Evolutionary conservation across 2,329 filamentous ascomycete genomes (phyloP).

Genomic region (Colletotrichum orbiculare): DNA sequence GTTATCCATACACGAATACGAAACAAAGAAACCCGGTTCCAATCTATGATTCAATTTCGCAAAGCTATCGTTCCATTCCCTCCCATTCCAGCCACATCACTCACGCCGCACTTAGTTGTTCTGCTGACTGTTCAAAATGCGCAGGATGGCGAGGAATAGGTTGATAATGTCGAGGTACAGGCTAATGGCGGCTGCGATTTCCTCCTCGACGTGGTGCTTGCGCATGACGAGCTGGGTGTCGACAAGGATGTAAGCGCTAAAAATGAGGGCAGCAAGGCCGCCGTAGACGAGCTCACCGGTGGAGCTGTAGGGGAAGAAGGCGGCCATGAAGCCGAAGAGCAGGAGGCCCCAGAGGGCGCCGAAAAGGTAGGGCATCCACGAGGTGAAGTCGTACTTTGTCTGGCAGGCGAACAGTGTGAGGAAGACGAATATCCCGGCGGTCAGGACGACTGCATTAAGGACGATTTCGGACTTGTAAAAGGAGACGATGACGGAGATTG

Average conservation of each 20-base stretch:
- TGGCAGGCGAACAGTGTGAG: constrained; percentile 93
- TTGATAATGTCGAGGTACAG: constrained; percentile 98
- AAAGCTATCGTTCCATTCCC: not conserved
- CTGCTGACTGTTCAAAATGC: constrained; percentile 95
- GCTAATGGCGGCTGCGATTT: constrained; percentile 94
- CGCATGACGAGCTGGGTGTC: constrained; percentile 96
- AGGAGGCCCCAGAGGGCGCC: constrained; percentile 90
- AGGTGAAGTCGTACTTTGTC: constrained; percentile 97
- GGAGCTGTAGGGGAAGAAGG: constrained; percentile 87
- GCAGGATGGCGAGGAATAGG: constrained; percentile 92
- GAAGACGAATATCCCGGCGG: constrained; percentile 83
- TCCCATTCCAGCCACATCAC: not conserved
- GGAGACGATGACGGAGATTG: constrained; percentile 90
- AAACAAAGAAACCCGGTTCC: constrained; percentile 1
- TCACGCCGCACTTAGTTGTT: constrained; percentile 74
- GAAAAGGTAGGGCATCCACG: constrained; percentile 96
- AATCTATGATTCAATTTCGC: too few relatives aligned
- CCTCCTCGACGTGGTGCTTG: constrained; percentile 97
- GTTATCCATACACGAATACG: not conserved
- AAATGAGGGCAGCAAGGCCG: constrained; percentile 83
- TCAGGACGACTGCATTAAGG: constrained; percentile 89
- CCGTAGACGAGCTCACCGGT: constrained; percentile 89
- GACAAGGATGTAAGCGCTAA: constrained; percentile 93
- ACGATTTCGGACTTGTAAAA: constrained; percentile 89
- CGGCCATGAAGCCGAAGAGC: constrained; percentile 91